phyloP scores from a whole-genome alignment of 352 stramenopile species.

The Phytophthora uliginosa region DNA sequence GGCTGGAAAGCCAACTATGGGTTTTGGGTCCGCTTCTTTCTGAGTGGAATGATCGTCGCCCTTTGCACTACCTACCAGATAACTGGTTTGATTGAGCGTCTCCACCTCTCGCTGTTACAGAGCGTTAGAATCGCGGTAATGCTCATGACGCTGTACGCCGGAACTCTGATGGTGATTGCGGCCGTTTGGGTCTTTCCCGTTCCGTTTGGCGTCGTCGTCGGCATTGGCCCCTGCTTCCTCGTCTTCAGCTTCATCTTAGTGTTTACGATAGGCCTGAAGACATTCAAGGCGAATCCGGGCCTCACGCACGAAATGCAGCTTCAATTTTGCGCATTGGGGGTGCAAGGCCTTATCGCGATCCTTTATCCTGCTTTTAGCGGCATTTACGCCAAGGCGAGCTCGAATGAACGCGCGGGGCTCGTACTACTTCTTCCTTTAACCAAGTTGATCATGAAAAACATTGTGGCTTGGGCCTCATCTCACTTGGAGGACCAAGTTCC shows the following conservation, averaged over 20 bases:
- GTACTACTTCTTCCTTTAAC: constrained; percentile 24
- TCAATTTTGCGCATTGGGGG: constrained; percentile 23
- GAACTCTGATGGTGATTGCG: constrained; percentile 23
- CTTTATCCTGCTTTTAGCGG: constrained; percentile 31
- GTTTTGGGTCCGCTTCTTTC: constrained; percentile 33
- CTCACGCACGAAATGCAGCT: constrained; percentile 12
- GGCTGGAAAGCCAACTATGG: constrained; percentile 35
- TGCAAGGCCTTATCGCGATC: constrained; percentile 11
- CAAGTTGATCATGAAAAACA: constrained; percentile 38
- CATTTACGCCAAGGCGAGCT: constrained; percentile 14
- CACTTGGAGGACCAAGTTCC: constrained; percentile 41
- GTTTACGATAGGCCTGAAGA: constrained; percentile 14
- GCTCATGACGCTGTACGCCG: constrained; percentile 20
- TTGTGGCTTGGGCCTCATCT: constrained; percentile 21
- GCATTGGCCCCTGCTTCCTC: constrained; percentile 17
- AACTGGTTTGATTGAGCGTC: constrained; percentile 6
- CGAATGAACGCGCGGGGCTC: constrained; percentile 10
- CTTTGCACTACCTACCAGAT: constrained; percentile 18
- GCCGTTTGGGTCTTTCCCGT: constrained; percentile 44
- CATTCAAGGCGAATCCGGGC: constrained; percentile 9
- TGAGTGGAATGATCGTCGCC: constrained; percentile 15
- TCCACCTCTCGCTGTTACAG: constrained; percentile 9
- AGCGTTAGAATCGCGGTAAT: constrained; percentile 6
- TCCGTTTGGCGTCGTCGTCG: constrained; percentile 43
- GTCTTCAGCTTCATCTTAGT: constrained; percentile 18